phyloP scores from a whole-genome alignment of 2,329 filamentous ascomycete species.

The Neopestalotiopsis sp. region DNA sequence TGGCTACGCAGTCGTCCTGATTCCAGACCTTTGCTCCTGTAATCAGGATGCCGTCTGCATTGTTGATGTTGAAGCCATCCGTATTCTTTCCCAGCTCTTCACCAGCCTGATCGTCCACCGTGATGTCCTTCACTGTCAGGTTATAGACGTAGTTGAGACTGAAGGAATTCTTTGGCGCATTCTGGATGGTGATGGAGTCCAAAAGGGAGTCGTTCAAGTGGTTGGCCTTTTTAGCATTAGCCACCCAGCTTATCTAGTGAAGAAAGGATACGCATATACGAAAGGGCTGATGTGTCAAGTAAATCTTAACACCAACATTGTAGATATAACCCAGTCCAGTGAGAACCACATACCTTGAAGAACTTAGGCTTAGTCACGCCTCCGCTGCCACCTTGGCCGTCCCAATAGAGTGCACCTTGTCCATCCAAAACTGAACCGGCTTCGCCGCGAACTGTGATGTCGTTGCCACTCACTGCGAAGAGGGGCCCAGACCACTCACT shows the following conservation, averaged over 20 bases:
- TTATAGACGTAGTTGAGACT: conserved; percentile 17
- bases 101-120: conserved; percentile 13
- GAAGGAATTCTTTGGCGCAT: conserved; percentile 18
- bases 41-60: conserved; percentile 12
- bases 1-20: conserved; percentile 19
- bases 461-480: conserved; percentile 54
- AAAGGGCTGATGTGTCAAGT: background rate
- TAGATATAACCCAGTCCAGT: background rate
- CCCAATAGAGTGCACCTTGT: conserved; percentile 18
- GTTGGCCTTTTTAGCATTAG: conserved; percentile 8
- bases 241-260: background rate
- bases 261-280: background rate
- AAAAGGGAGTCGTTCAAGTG: conserved; percentile 15
- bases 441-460: conserved; percentile 48
- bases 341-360: conserved; percentile 7
- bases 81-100: conserved; percentile 18
- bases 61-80: conserved; percentile 18
- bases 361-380: conserved; percentile 19
- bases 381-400: conserved; percentile 12
- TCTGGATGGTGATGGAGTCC: conserved; percentile 16
- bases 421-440: conserved; percentile 33
- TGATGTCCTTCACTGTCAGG: conserved; percentile 14
- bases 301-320: background rate
- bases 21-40: conserved; percentile 13
- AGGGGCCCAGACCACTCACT: conserved; percentile 58